Evolutionary conservation across 805 yeast genomes (phyloP).

Genomic region (Starmerella bacillaris): DNA sequence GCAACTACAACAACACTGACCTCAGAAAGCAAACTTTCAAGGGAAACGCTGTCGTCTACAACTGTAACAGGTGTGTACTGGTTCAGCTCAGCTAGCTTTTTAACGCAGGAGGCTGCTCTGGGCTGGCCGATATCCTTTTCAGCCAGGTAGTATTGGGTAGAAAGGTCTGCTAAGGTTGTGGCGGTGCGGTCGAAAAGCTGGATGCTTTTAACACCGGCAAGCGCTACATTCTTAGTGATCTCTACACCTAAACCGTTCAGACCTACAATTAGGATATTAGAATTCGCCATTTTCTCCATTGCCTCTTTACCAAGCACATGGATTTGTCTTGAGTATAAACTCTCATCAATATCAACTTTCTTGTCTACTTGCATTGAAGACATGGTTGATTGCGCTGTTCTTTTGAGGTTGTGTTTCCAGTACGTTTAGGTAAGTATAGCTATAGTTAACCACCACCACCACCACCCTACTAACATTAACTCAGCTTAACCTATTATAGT

Average conservation of each 20-base stretch:
- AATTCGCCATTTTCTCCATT: slow-evolving; percentile 87
- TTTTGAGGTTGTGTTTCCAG: no score
- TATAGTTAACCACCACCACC: no score
- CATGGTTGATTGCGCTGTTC: no score
- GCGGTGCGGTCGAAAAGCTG: slow-evolving; percentile 66
- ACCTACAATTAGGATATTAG: slow-evolving; percentile 83
- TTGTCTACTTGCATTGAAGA: no score
- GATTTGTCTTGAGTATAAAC: slow-evolving; percentile 88
- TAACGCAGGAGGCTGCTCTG: slow-evolving; percentile 55
- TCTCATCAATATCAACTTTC: slow-evolving; percentile 39
- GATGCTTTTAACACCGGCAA: slow-evolving; percentile 91
- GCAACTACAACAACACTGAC: slow-evolving; percentile 75
- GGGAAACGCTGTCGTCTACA: slow-evolving; percentile 27
- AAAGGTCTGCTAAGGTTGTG: slow-evolving; percentile 51
- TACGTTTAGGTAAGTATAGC: no score
- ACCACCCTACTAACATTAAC: no score
- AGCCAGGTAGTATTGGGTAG: slow-evolving; percentile 71
- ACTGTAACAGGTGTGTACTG: slow-evolving; percentile 75
- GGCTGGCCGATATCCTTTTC: slow-evolving; percentile 57
- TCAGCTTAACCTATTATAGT: no score
- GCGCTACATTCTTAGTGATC: slow-evolving; percentile 87
- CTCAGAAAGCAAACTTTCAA: slow-evolving; percentile 34
- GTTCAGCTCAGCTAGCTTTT: slow-evolving; percentile 64
- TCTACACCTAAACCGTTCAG: slow-evolving; percentile 86
- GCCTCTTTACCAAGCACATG: slow-evolving; percentile 94